Percentiles rank a stretch among this genome's conserved stretches.
Conservation (phyloP, 75 land plant genomes). For the Sequoiadendron giganteum region DNA sequence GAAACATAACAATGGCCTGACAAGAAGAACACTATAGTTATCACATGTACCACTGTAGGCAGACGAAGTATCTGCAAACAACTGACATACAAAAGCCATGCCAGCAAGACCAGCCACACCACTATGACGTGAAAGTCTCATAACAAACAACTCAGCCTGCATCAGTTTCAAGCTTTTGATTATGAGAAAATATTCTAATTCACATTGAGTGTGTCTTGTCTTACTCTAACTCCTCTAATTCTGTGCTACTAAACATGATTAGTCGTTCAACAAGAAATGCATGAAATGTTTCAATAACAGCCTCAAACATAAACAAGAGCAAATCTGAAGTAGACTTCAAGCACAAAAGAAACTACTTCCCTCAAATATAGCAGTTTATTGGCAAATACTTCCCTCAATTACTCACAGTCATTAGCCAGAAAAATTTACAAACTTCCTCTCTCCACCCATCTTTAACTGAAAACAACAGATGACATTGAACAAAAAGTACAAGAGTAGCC, state of each 20-base stretch:
- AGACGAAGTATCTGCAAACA: constrained; percentile 33
- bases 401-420: not conserved
- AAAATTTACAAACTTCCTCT: not conserved
- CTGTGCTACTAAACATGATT: not conserved
- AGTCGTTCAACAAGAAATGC: not conserved
- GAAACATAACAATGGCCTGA: constrained; percentile 76
- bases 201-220: not conserved
- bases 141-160: constrained; percentile 86
- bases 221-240: not conserved
- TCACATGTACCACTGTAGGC: constrained; percentile 13
- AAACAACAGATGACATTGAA: not conserved
- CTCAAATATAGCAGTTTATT: not conserved
- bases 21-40: constrained; percentile 46
- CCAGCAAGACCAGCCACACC: constrained; percentile 91
- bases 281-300: not conserved
- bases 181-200: constrained; percentile 1
- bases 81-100: constrained; percentile 76
- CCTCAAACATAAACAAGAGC: not conserved
- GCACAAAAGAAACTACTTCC: not conserved
- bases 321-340: not conserved
- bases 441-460: not conserved
- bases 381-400: not conserved
- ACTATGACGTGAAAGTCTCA: constrained; percentile 82
- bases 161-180: constrained; percentile 1
- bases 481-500: not conserved